These are phyloP conservation scores for Scheffersomyces segobiensis DNA, from an alignment of 1,139 yeast species.

Conservation along the genomic window DNA sequence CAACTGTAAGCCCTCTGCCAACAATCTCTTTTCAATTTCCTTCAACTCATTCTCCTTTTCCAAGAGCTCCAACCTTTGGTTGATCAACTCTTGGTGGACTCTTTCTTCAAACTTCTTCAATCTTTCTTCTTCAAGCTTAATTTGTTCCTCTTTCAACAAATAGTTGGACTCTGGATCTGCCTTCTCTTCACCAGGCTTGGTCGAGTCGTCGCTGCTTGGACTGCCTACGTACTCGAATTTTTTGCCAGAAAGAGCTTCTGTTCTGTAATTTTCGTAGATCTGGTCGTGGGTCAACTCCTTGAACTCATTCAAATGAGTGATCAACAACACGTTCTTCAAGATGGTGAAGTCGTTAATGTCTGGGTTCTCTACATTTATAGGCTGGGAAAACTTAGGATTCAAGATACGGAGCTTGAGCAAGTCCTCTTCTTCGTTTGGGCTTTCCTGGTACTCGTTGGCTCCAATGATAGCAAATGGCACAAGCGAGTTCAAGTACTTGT, in stretches of 20 bases:
- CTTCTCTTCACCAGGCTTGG: slow-evolving; percentile 6
- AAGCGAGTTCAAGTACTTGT: slow-evolving; percentile 43
- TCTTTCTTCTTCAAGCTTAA: slow-evolving; percentile 77
- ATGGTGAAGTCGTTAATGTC: slow-evolving; percentile 63
- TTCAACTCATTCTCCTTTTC: slow-evolving; percentile 87
- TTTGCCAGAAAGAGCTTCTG: slow-evolving; percentile 57
- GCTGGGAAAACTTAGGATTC: slow-evolving; percentile 35
- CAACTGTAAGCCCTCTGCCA: slow-evolving; percentile 53
- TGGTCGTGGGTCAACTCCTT: slow-evolving; percentile 68
- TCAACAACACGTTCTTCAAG: slow-evolving; percentile 65
- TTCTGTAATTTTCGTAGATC: slow-evolving; percentile 71
- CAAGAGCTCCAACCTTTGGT: slow-evolving; percentile 79
- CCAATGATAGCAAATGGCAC: slow-evolving; percentile 47
- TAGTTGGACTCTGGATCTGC: slow-evolving; percentile 49
- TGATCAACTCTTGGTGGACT: slow-evolving; percentile 84
- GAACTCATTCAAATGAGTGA: slow-evolving; percentile 77
- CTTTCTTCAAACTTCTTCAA: slow-evolving; percentile 78
- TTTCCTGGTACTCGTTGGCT: slow-evolving; percentile 43
- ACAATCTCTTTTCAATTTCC: slow-evolving; percentile 75
- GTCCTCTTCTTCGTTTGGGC: slow-evolving; percentile 31
- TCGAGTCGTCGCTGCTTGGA: slow-evolving; percentile 15
- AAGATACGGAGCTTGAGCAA: slow-evolving; percentile 39
- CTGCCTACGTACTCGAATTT: slow-evolving; percentile 41
- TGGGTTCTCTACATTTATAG: slow-evolving; percentile 54
- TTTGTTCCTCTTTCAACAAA: slow-evolving; percentile 75